Evolutionary conservation across 2,329 filamentous ascomycete species (phyloP), one percentile per base, ranked within the genome.

Genomic region (Tolypocladium tundrense): DNA sequence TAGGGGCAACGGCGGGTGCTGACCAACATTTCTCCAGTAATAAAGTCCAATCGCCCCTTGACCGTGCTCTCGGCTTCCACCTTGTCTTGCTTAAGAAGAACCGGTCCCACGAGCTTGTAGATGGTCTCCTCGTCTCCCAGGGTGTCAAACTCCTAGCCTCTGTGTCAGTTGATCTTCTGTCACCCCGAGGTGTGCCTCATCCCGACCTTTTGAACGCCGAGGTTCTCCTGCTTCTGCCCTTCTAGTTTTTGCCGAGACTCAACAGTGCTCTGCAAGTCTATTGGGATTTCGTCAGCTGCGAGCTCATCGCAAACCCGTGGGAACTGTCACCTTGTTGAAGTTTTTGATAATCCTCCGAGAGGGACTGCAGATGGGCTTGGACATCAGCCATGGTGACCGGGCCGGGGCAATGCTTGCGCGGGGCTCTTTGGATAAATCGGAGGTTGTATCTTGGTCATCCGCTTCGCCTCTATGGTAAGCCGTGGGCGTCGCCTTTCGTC

Each of bases 81-180:
- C 72, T 90, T 92, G 59, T 97, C 94, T 73, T 99, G 94, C 79
- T 97, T 97, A 68, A 99, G 74, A 42, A 99, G 77, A 8, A 97
- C 90, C 0, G 94, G 94, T 0, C 94, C 94, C 53, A 96, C 86
- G 48, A 97, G 84, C 75, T 97, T 99, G 83, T 96, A 99, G 72
- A 99, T 96, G 62, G 86, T 90, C 68, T 95, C 88, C 65, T 88
- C 88, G 42, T 92, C 87, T 66, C 86, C 83, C 59, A 97, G 79
- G 57, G 82, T 80, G 45, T 84, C 80, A 72, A 97, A 97, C 73
- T 97, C 93, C 87, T 94, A 62, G 40, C 19, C 35, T 53, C 24
- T 53, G 10, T 11, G 55, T 40, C 9, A 35, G 24, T n/a, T 3
- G 11, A 13, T 10, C 27, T 21, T 35, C 21, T 2, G 10, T 13